Percentiles rank a stretch among this genome's conserved stretches.
Evolutionary conservation across 2,329 filamentous ascomycete species (phyloP).

Genomic region (Graphilbum ipis-grandicollis): DNA sequence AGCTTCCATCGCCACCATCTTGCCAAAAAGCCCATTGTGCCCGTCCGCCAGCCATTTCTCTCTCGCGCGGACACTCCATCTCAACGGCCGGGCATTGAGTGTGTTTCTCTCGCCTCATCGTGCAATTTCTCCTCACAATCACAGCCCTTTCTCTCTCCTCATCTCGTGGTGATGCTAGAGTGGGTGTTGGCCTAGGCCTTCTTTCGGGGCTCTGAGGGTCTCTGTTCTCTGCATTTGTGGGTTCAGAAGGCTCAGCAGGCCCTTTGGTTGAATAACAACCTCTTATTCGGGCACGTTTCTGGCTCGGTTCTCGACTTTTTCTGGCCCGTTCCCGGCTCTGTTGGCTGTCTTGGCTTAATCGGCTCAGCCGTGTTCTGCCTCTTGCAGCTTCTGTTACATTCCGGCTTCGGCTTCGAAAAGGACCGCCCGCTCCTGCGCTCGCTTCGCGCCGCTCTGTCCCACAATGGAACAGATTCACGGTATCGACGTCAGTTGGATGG

Average conservation of each 20-base stretch:
- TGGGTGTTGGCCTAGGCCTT: background rate
- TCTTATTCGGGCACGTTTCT: too few relatives aligned
- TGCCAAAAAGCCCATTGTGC: too few relatives aligned
- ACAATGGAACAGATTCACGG: slow-evolving; percentile 65
- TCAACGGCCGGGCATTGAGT: background rate
- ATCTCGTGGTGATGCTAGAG: background rate
- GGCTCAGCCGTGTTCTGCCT: background rate
- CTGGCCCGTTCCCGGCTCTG: too few relatives aligned
- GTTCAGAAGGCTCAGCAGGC: too few relatives aligned
- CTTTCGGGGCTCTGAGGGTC: background rate
- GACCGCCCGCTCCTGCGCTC: too few relatives aligned
- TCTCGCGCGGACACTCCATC: too few relatives aligned
- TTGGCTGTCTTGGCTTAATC: too few relatives aligned
- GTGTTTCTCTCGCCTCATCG: background rate
- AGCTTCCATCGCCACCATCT: background rate
- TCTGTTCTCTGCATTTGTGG: too few relatives aligned
- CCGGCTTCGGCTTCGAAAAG: background rate
- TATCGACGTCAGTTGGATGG: slow-evolving; percentile 81
- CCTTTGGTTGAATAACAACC: too few relatives aligned
- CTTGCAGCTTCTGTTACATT: background rate
- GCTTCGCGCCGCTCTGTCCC: background rate
- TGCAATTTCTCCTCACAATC: background rate
- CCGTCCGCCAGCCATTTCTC: too few relatives aligned
- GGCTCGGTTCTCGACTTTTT: too few relatives aligned
- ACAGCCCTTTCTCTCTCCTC: background rate